phyloP scores from a whole-genome alignment of 1,284 basidiomycete species.

The Cyathus pygmaeus region DNA sequence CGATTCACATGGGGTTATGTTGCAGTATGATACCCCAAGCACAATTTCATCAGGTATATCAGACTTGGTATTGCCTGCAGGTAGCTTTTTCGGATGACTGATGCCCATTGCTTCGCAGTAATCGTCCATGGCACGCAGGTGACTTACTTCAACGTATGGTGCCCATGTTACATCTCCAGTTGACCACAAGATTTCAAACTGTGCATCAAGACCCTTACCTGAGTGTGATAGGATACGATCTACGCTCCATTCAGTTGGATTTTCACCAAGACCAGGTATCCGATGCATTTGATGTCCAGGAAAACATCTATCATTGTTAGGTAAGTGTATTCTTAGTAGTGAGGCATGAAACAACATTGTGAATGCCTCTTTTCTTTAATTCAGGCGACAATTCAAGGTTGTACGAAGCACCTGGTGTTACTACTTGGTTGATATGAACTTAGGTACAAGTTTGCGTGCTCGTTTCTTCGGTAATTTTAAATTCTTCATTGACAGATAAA shows the following conservation, averaged over 20 bases:
- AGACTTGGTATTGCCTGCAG: no score
- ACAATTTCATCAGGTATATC: no score
- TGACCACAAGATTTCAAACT: not conserved
- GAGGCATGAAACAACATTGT: constrained; percentile 42
- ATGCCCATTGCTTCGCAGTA: not conserved
- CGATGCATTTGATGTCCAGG: constrained; percentile 29
- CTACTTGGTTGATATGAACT: constrained; percentile 41
- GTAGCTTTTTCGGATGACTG: no score
- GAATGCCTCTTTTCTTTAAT: constrained; percentile 31
- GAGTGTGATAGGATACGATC: constrained; percentile 8
- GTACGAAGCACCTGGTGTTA: constrained; percentile 23
- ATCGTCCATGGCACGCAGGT: not conserved
- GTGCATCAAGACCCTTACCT: not conserved
- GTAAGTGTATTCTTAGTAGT: constrained; percentile 31
- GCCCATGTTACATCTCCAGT: not conserved
- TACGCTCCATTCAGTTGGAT: constrained; percentile 30
- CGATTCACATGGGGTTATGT: no score
- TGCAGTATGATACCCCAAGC: no score
- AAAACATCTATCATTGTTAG: constrained; percentile 39
- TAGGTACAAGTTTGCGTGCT: constrained; percentile 43
- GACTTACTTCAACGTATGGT: not conserved
- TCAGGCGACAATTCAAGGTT: constrained; percentile 32
- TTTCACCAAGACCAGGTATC: constrained; percentile 15
- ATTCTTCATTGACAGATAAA: constrained; percentile 49
- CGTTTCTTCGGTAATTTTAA: constrained; percentile 33